Conservation (phyloP, 106 monocot genomes). For the Xerophyta viscosa region DNA sequence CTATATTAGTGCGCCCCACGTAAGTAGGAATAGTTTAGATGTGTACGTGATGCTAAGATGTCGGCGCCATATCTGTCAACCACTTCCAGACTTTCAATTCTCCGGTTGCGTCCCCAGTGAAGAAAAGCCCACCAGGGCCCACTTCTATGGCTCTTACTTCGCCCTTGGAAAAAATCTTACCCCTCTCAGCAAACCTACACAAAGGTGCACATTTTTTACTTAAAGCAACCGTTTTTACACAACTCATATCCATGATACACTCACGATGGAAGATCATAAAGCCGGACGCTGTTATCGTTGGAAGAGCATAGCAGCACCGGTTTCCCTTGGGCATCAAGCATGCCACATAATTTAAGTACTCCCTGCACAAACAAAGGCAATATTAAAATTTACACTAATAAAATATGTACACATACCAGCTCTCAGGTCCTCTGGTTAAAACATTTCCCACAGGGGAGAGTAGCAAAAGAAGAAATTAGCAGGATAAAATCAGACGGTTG, state of each 20-base stretch:
- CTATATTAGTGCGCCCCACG: not conserved
- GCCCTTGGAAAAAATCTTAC: conserved; percentile 69
- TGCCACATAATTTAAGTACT: conserved; percentile 50
- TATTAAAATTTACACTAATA: no score
- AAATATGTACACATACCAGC: no score
- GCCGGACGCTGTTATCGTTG: conserved; percentile 64
- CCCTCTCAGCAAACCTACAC: conserved; percentile 74
- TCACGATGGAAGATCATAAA: conserved; percentile 95
- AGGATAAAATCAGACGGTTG: no score
- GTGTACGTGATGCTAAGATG: not conserved
- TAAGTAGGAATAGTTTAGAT: not conserved
- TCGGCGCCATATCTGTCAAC: conserved; percentile 14
- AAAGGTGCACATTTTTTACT: not conserved
- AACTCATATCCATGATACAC: conserved; percentile 2
- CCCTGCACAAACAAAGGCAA: conserved; percentile 65
- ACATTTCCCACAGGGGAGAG: no score
- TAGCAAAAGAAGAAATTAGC: no score
- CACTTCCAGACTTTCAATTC: conserved; percentile 88
- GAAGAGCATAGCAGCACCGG: conserved; percentile 62
- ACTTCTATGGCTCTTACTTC: conserved; percentile 63
- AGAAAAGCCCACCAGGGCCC: conserved; percentile 80
- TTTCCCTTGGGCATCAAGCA: conserved; percentile 74
- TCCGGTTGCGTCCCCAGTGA: conserved; percentile 75
- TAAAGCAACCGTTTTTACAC: not conserved
- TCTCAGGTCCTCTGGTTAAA: no score